Percentiles rank a stretch among this genome's conserved stretches.
Conservation (phyloP, 2,329 filamentous ascomycete genomes). For the Sporothrix pallida region DNA sequence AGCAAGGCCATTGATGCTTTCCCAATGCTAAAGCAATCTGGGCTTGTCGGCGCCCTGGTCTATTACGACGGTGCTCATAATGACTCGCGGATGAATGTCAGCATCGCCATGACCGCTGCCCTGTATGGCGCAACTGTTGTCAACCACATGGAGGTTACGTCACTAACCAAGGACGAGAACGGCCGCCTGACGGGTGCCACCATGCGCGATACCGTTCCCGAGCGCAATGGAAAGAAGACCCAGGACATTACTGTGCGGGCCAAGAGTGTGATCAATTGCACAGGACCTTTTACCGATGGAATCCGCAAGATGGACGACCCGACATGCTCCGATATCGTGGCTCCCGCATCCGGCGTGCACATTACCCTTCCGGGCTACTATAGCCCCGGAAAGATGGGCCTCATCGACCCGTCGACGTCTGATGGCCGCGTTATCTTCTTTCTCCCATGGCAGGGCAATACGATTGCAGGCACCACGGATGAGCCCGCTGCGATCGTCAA, state of each 20-base stretch:
- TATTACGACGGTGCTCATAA: constrained; percentile 90
- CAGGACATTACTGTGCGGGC: constrained; percentile 73
- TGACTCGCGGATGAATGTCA: constrained; percentile 86
- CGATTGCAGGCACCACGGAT: constrained; percentile 82
- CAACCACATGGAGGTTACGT: constrained; percentile 80
- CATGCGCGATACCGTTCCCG: constrained; percentile 64
- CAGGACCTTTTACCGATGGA: constrained; percentile 79
- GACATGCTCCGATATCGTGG: constrained; percentile 73
- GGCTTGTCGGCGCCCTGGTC: constrained; percentile 76
- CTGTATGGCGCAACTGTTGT: constrained; percentile 80
- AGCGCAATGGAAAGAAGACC: constrained; percentile 56
- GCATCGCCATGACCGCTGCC: constrained; percentile 78
- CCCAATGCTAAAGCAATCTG: constrained; percentile 76
- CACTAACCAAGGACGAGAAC: constrained; percentile 70
- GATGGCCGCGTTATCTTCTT: constrained; percentile 90
- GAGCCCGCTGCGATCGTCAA: constrained; percentile 70
- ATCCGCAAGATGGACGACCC: constrained; percentile 82
- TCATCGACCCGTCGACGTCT: constrained; percentile 80
- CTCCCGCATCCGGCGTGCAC: constrained; percentile 80
- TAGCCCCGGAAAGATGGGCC: constrained; percentile 78
- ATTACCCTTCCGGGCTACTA: constrained; percentile 81
- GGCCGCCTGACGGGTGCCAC: constrained; percentile 73
- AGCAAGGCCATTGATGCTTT: constrained; percentile 79
- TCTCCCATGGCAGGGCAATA: constrained; percentile 84
- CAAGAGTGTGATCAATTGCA: constrained; percentile 83